Evolutionary conservation across 2,329 filamentous ascomycete species (phyloP).

Genomic region (Colletotrichum sp.): DNA sequence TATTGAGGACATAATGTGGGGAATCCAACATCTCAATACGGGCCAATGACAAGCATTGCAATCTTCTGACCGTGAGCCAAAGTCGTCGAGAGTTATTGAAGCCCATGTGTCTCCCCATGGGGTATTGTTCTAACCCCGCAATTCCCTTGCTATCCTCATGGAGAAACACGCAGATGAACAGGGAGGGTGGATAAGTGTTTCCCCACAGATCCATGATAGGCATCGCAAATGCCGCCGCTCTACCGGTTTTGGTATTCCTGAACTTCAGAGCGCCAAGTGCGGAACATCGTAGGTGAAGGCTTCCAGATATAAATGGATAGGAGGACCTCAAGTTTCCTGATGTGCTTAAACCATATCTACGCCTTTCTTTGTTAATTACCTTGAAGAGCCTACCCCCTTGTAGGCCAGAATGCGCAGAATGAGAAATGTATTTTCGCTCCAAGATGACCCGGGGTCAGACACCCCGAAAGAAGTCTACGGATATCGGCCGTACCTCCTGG

Average conservation of each 20-base stretch:
- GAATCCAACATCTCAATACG: neutral
- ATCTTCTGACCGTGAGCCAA: neutral
- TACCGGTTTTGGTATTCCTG: neutral
- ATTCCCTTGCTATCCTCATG: neutral
- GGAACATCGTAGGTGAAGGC: neutral
- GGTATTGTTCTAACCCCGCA: neutral
- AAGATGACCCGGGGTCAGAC: neutral
- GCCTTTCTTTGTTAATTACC: neutral
- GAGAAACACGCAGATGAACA: neutral
- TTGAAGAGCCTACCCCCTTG: neutral
- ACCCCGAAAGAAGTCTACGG: neutral
- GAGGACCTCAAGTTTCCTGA: accelerated
- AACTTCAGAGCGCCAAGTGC: neutral
- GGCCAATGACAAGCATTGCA: neutral
- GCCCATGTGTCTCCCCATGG: neutral
- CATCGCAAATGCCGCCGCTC: neutral
- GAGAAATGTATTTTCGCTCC: neutral
- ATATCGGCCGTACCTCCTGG: neutral
- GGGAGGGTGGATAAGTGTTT: neutral
- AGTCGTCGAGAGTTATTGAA: neutral
- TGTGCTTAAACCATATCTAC: accelerated
- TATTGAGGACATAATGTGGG: neutral
- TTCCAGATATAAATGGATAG: neutral
- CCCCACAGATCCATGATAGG: neutral
- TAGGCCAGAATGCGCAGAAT: neutral